Conservation (phyloP, 2,329 filamentous ascomycete genomes). For the Epichloe typhina region DNA sequence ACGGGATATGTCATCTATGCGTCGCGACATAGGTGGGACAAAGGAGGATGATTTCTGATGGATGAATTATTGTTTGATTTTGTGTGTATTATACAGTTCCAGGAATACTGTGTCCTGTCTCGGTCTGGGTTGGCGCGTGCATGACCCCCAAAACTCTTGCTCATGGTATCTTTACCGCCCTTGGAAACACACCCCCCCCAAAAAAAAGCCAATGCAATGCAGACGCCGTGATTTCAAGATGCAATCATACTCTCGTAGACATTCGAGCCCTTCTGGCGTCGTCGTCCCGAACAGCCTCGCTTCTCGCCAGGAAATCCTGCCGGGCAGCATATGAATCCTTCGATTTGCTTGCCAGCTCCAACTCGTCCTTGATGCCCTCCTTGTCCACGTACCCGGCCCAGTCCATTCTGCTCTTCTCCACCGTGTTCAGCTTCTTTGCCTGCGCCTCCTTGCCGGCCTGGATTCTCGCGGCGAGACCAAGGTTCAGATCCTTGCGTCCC, state of each 20-base stretch:
- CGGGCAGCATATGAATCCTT: constrained; percentile 50
- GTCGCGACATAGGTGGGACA: too few relatives aligned
- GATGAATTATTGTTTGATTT: too few relatives aligned
- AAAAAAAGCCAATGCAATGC: background rate
- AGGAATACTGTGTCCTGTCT: too few relatives aligned
- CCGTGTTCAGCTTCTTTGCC: constrained; percentile 54
- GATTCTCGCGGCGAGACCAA: constrained; percentile 37
- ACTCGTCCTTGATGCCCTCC: constrained; percentile 56
- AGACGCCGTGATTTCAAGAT: background rate
- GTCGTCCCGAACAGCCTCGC: constrained; percentile 48
- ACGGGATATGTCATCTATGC: too few relatives aligned
- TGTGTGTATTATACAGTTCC: too few relatives aligned
- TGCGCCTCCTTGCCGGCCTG: constrained; percentile 35
- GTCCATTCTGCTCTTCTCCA: constrained; percentile 61
- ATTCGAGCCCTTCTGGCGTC: constrained; percentile 43
- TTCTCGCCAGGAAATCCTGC: constrained; percentile 52
- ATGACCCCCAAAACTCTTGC: too few relatives aligned
- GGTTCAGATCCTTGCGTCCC: constrained; percentile 42
- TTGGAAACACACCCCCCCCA: too few relatives aligned
- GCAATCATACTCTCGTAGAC: constrained; percentile 20
- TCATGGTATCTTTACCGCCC: too few relatives aligned
- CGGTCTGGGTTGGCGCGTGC: too few relatives aligned
- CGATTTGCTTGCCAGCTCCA: constrained; percentile 49
- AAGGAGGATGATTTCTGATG: too few relatives aligned
- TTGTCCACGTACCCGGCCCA: constrained; percentile 61